These are phyloP conservation scores for Mortierella sp. DNA, from an alignment of 371 early-diverging fungal genomes.

Conservation along the genomic window DNA sequence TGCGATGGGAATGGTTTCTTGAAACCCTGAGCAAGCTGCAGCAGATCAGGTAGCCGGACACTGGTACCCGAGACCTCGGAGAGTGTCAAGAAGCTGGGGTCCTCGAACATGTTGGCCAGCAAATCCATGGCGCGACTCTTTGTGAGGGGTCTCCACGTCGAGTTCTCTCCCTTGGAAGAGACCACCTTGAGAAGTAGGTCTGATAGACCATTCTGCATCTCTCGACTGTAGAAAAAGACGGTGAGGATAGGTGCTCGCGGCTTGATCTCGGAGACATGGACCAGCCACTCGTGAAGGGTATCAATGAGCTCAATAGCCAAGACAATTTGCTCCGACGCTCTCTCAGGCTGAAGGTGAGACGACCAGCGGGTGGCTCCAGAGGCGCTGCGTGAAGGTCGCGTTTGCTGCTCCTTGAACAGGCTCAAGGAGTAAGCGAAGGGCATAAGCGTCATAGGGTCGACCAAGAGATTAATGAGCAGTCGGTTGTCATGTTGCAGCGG, in stretches of 20 bases:
- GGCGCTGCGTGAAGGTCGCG: slow-evolving; percentile 6
- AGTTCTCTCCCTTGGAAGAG: not conserved
- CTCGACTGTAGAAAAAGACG: slow-evolving; percentile 34
- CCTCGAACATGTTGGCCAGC: slow-evolving; percentile 45
- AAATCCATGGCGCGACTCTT: slow-evolving; percentile 34
- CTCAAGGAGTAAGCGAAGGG: slow-evolving; percentile 42
- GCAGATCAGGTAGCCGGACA: slow-evolving; percentile 32
- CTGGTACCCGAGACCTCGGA: slow-evolving; percentile 9
- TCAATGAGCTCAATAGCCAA: slow-evolving; percentile 40
- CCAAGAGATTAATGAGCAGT: slow-evolving; percentile 38
- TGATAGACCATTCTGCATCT: slow-evolving; percentile 12
- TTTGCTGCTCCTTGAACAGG: slow-evolving; percentile 26
- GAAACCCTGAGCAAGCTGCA: slow-evolving; percentile 34
- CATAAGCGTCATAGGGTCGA: slow-evolving; percentile 27
- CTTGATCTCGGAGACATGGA: slow-evolving; percentile 25
- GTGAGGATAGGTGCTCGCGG: slow-evolving; percentile 34
- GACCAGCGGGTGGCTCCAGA: slow-evolving; percentile 12
- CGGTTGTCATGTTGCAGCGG: slow-evolving; percentile 25
- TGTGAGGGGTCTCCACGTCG: slow-evolving; percentile 14
- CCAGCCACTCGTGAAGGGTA: slow-evolving; percentile 32
- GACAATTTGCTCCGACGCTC: not conserved
- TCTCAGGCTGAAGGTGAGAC: not conserved
- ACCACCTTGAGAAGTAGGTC: slow-evolving; percentile 26
- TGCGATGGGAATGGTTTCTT: slow-evolving; percentile 5
- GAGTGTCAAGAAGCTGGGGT: slow-evolving; percentile 35